Evolutionary conservation across 495 filamentous ascomycete genomes (phyloP).

Genomic region (Hyaloscypha finlandica): DNA sequence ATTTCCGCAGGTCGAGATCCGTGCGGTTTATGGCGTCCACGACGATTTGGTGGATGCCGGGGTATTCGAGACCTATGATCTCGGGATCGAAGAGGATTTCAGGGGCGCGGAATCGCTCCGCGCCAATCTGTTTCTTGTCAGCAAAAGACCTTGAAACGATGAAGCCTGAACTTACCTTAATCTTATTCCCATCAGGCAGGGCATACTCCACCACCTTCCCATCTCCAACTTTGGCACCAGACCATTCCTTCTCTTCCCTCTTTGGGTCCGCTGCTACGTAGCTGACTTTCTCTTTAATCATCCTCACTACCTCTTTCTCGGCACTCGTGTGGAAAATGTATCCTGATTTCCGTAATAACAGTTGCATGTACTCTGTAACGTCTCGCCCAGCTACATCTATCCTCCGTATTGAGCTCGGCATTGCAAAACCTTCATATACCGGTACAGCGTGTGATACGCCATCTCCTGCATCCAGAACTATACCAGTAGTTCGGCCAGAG

Average conservation of each 20-base stretch:
- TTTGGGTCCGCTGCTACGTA: conserved; percentile 93
- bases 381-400: conserved; percentile 99
- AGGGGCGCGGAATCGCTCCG: conserved; percentile 92
- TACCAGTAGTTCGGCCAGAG: conserved; percentile 92
- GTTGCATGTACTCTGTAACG: conserved; percentile 94
- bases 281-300: conserved; percentile 93
- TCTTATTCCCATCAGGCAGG: conserved; percentile 87
- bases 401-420: conserved; percentile 88
- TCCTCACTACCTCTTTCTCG: conserved; percentile 95
- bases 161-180: conserved; percentile 60
- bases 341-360: conserved; percentile 86
- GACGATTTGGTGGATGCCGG: conserved; percentile 95
- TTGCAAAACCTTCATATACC: conserved; percentile 96
- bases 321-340: conserved; percentile 96
- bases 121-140: conserved; percentile 60
- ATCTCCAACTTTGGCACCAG: conserved; percentile 58
- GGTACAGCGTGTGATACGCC: conserved; percentile 97
- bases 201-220: conserved; percentile 81
- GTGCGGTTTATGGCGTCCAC: conserved; percentile 95
- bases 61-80: conserved; percentile 95
- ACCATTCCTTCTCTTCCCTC: conserved; percentile 96
- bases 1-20: conserved; percentile 95
- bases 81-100: conserved; percentile 99
- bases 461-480: conserved; percentile 93
- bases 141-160: background rate